Percentiles rank a stretch among this genome's conserved stretches.
Conservation (phyloP, 169 alveolate species). For the Plasmodium malariae region DNA sequence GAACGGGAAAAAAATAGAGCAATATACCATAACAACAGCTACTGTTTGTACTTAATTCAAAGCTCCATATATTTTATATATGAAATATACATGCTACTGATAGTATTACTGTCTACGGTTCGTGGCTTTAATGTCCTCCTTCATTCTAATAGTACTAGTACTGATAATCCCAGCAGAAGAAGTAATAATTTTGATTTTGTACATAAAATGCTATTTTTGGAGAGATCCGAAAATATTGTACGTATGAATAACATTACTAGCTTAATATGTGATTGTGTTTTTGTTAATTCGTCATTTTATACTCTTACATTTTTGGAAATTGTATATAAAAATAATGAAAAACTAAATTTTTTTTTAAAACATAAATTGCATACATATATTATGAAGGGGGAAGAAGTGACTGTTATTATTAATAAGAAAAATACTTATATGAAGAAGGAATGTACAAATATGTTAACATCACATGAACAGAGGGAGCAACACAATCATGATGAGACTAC, state of each 20-base stretch:
- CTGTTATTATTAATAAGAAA: background rate
- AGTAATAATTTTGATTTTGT: conserved; percentile 12
- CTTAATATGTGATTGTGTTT: background rate
- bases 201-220: conserved; percentile 13
- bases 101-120: background rate
- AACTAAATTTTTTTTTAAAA: conserved; percentile 19
- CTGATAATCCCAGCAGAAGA: background rate
- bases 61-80: conserved; percentile 19
- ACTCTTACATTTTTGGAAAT: background rate
- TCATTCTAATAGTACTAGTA: too few relatives aligned
- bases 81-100: conserved; percentile 30
- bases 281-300: background rate
- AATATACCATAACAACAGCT: background rate
- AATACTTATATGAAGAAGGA: background rate
- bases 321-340: conserved; percentile 29
- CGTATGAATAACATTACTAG: background rate
- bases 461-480: too few relatives aligned
- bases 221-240: background rate
- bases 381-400: background rate
- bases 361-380: background rate
- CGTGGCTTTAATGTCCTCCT: background rate
- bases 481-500: too few relatives aligned
- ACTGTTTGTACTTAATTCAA: background rate
- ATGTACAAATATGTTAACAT: too few relatives aligned
- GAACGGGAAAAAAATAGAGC: background rate